A percentile compares a stretch with the other conserved stretches of the same genome.
Evolutionary conservation across 1,284 basidiomycete species (phyloP).

Genomic region (Termitomyces sp.): DNA sequence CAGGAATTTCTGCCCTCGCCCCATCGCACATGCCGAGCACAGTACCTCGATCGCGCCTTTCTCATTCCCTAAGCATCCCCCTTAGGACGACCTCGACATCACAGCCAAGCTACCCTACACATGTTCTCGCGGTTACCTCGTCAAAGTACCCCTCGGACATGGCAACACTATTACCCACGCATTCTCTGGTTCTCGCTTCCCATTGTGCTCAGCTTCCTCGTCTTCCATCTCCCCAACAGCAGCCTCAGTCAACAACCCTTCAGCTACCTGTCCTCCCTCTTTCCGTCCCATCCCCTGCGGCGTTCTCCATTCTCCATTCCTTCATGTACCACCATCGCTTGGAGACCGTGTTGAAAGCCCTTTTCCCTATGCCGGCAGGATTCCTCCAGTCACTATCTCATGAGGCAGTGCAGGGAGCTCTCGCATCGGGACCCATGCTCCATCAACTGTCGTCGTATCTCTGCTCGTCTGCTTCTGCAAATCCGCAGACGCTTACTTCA

Average conservation of each 20-base stretch:
- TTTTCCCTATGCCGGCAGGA: constrained; percentile 52
- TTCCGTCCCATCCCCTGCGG: constrained; percentile 60
- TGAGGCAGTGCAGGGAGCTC: constrained; percentile 39
- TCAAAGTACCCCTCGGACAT: constrained; percentile 38
- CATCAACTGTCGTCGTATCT: constrained; percentile 52
- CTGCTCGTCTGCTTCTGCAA: constrained; percentile 36
- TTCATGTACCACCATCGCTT: constrained; percentile 65
- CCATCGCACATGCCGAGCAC: constrained; percentile 46
- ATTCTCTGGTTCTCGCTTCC: constrained; percentile 53
- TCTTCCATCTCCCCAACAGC: constrained; percentile 37
- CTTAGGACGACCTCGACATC: constrained; percentile 31
- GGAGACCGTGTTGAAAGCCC: constrained; percentile 45
- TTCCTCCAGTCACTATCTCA: constrained; percentile 49
- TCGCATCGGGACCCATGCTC: constrained; percentile 38
- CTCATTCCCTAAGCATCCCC: constrained; percentile 41
- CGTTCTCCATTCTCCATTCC: constrained; percentile 58
- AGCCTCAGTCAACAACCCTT: constrained; percentile 32
- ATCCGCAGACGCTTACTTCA: constrained; percentile 45
- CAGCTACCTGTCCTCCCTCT: constrained; percentile 63
- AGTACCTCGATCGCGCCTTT: constrained; percentile 44
- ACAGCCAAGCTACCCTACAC: constrained; percentile 45
- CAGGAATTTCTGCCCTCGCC: constrained; percentile 43
- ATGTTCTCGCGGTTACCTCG: constrained; percentile 50
- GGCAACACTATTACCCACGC: constrained; percentile 46
- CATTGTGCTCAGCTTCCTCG: constrained; percentile 56